Evolutionary conservation across 805 yeast genomes (phyloP).

Genomic region (Myxozyma mucilagina): DNA sequence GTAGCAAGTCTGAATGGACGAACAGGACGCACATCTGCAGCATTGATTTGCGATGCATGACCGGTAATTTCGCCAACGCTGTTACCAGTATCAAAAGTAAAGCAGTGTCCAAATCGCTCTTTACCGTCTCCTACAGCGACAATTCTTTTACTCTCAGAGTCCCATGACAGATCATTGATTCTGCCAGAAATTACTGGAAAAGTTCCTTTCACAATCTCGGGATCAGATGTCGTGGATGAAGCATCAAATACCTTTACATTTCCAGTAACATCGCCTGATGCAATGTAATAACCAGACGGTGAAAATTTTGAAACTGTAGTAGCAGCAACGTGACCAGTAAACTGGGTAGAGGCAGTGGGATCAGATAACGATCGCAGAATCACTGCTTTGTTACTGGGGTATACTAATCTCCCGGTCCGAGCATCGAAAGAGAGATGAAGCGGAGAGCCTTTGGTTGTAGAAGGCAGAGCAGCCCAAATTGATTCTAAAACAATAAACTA

Average conservation of each 20-base stretch:
- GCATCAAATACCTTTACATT: slow-evolving; percentile 85
- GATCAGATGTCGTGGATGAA: slow-evolving; percentile 44
- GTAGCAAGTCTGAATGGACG: slow-evolving; percentile 95
- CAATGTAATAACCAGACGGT: slow-evolving; percentile 86
- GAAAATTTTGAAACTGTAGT: slow-evolving; percentile 86
- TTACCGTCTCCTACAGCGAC: slow-evolving; percentile 95
- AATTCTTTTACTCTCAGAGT: slow-evolving; percentile 77
- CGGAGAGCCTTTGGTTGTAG: slow-evolving; percentile 68
- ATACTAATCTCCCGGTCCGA: slow-evolving; percentile 68
- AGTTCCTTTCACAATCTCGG: slow-evolving; percentile 66
- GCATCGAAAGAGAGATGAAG: slow-evolving; percentile 76
- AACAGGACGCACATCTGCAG: slow-evolving; percentile 77
- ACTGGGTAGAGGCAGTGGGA: slow-evolving; percentile 61
- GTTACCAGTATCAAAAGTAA: slow-evolving; percentile 92
- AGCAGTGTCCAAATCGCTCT: slow-evolving; percentile 88
- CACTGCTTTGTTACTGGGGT: slow-evolving; percentile 79
- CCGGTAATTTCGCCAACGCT: slow-evolving; percentile 96
- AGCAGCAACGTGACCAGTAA: slow-evolving; percentile 64
- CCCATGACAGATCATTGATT: slow-evolving; percentile 87
- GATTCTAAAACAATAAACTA: slow-evolving; percentile 2
- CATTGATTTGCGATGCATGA: slow-evolving; percentile 78
- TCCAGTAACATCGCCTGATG: slow-evolving; percentile 92
- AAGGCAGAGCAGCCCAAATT: slow-evolving; percentile 73
- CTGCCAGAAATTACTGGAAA: slow-evolving; percentile 72
- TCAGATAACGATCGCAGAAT: slow-evolving; percentile 63